Base-by-base conservation (phyloP, 2,329 filamentous ascomycete genomes). In the Thelonectria olida region DNA sequence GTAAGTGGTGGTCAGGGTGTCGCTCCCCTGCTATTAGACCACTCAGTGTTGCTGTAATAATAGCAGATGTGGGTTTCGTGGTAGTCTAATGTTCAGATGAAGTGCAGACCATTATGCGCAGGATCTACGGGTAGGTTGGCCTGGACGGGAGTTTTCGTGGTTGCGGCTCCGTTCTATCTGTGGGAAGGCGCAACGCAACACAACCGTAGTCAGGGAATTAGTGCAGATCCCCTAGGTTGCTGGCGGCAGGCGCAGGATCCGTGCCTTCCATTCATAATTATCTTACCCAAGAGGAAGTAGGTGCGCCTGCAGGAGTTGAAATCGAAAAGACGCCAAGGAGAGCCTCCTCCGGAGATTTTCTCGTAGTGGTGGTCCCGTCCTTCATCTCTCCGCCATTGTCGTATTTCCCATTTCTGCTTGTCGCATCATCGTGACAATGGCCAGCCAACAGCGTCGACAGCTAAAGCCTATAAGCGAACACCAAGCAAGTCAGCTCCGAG, bases 401-500 rank as follows among this genome's bases (percentile, higher is more conserved):
- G 36, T 56, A 31, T 52, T 62, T 54, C 38, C 50, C 27, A 50
- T 44, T 51, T 61, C 49, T 47, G 54, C 42, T 45, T 56, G 50
- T 53, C 47, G 58, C 58, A 59, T 48, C 58, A 65, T 65, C 51
- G 57, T 55, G 54, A 52, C 50, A 41, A 42, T 55, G 36, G 38
- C 45, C 62, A 31, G 59, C 54, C 54, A 39, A 63, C 47, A 54
- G 48, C 20, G 53, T 53, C 51, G 48, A 54, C 48, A 56, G 58
- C 56, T 36, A 54, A 39, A 57, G 50, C 34, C 55, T 10, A 42
- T 62, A 68, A 67, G 59, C 59, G 55, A 68, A 59, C 54, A 54
- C 58, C 61, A 62, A 49, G 55, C 65, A 63, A 68, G 60, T 70
- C 58, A 67, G 61, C 38, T 50, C 63, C 65, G 55, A 50, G 65